phyloP scores from a whole-genome alignment of 768 basidiomycete genomes.

The Serpula lacrymans region DNA sequence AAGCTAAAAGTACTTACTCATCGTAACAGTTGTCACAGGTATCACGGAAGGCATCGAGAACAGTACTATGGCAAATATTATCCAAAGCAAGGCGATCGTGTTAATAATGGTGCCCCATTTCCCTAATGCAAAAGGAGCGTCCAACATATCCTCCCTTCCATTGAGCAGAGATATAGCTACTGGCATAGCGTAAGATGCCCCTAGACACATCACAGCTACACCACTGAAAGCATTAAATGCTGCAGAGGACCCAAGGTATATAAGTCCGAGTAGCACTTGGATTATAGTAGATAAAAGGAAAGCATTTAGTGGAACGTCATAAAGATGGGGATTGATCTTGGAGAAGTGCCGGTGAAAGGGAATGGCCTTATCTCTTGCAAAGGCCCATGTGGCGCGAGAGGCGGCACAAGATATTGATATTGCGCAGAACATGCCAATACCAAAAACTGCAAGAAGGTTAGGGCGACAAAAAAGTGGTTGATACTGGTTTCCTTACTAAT shows the following conservation, averaged over 20 bases:
- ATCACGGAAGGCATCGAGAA: slow-evolving; percentile 68
- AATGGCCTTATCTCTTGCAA: slow-evolving; percentile 64
- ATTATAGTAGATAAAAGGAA: slow-evolving; percentile 56
- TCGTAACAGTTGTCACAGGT: slow-evolving; percentile 48
- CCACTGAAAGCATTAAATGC: slow-evolving; percentile 70
- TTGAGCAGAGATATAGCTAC: slow-evolving; percentile 49
- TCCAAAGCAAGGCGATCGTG: slow-evolving; percentile 53
- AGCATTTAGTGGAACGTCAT: slow-evolving; percentile 57
- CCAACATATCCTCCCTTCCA: slow-evolving; percentile 40
- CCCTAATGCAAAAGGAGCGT: slow-evolving; percentile 52
- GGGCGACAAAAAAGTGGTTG: slow-evolving; percentile 2
- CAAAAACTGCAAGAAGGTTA: slow-evolving; percentile 40
- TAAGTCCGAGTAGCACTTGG: slow-evolving; percentile 57
- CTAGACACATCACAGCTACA: slow-evolving; percentile 63
- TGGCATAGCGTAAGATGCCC: slow-evolving; percentile 62
- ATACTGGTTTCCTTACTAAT: no score
- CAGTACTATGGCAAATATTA: slow-evolving; percentile 56
- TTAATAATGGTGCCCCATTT: slow-evolving; percentile 45
- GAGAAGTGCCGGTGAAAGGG: slow-evolving; percentile 50
- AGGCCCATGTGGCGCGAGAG: slow-evolving; percentile 69
- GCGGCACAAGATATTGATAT: slow-evolving; percentile 66
- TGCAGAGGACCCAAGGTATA: slow-evolving; percentile 58
- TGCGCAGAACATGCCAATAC: slow-evolving; percentile 56
- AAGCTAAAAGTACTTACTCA: slow-evolving; percentile 35
- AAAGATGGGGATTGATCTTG: slow-evolving; percentile 35